Conservation (phyloP, 345 rosid species). For the Acer negundo region DNA sequence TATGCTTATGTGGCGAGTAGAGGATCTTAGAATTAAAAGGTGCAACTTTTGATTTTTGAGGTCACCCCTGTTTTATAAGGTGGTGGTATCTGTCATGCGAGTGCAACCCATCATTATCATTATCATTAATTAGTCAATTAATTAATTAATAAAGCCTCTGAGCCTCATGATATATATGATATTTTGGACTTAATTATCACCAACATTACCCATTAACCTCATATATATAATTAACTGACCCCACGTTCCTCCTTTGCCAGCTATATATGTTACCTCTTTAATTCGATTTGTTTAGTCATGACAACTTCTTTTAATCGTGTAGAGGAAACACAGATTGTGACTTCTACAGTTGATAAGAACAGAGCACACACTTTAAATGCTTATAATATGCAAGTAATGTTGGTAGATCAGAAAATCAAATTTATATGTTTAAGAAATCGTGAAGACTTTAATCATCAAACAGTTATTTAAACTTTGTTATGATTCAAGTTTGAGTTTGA, state of each 20-base stretch:
- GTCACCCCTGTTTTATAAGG: background rate
- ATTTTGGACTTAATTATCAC: background rate
- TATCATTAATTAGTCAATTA: background rate
- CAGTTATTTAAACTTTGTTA: too few relatives aligned
- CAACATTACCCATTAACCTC: background rate
- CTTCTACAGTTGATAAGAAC: background rate
- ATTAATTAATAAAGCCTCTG: background rate
- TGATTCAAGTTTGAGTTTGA: background rate
- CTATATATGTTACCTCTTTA: background rate
- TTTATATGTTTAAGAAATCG: background rate
- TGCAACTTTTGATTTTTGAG: background rate
- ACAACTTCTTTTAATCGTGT: background rate
- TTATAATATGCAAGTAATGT: background rate
- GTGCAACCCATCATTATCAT: background rate
- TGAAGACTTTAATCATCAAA: too few relatives aligned
- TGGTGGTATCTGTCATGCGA: background rate
- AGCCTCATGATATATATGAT: background rate
- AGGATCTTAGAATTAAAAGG: background rate
- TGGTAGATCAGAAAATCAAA: background rate
- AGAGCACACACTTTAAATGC: background rate
- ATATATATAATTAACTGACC: background rate
- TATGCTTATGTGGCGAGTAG: background rate
- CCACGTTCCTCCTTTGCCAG: slow-evolving; percentile 4
- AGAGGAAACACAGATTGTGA: too few relatives aligned
- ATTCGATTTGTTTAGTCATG: background rate